A percentile compares a stretch with the other conserved stretches of the same genome.
Conservation (phyloP, 139 green algal genomes). For the Trebouxia sp. region DNA sequence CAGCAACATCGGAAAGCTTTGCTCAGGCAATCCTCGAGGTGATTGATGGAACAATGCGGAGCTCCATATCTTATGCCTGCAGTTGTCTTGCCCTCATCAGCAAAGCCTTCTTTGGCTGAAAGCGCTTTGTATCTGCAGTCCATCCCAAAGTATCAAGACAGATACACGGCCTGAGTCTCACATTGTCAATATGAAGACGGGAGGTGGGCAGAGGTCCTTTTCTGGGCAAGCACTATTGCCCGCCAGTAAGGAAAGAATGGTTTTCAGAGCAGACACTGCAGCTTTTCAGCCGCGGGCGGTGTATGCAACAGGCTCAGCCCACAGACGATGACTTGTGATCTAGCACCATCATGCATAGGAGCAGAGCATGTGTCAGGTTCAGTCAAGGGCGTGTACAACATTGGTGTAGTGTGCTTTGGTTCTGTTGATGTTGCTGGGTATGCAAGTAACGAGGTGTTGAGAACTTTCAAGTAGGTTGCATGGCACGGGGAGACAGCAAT, state of each 20-base stretch:
- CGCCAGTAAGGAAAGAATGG: slow-evolving; percentile 8
- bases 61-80: too few relatives aligned
- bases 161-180: neutral
- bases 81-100: too few relatives aligned
- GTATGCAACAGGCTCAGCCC: neutral
- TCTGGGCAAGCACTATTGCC: neutral
- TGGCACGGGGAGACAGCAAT: too few relatives aligned
- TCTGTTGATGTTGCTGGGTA: too few relatives aligned
- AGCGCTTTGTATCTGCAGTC: neutral
- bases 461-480: too few relatives aligned
- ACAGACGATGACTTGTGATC: neutral
- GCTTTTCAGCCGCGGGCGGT: slow-evolving; percentile 9
- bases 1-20: neutral
- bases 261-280: slow-evolving; percentile 20
- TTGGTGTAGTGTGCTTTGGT: too few relatives aligned
- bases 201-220: neutral
- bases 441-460: too few relatives aligned
- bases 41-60: neutral
- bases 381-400: too few relatives aligned
- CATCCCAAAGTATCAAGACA: slow-evolving; percentile 2
- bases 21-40: slow-evolving; percentile 1
- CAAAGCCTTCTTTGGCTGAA: too few relatives aligned
- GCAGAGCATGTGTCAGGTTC: too few relatives aligned
- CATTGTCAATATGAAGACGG: slow-evolving; percentile 8
- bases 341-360: too few relatives aligned